Base-by-base conservation (phyloP, 2,329 filamentous ascomycete genomes). In the Hawksworthiomyces lignivorus region DNA sequence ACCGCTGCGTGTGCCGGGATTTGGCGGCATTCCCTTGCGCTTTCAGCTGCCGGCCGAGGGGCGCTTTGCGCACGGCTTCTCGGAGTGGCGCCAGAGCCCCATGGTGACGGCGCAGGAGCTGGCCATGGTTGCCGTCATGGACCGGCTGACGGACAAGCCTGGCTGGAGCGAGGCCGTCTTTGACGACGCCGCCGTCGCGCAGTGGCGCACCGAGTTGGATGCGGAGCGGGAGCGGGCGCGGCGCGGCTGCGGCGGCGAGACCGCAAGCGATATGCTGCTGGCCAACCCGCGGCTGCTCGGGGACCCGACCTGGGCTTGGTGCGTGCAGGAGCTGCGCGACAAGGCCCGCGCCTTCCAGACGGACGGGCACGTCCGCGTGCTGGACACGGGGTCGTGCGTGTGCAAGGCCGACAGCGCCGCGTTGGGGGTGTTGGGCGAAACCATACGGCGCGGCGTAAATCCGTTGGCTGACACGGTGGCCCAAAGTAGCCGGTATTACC, bases 291-390 rank as follows among this genome's bases (percentile, higher is more conserved):
- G 30, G 17, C 11, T 40, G 29, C 11, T 34, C 21, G 27, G 24
- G 28, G 30, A 15, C 38, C 33, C 18, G 30, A 34, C 38, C 9
- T 34, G 29, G 29, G 29, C 21, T 10, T 40, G 38, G 38, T 33
- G 30, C 17, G 30, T 40, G 20, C 29, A 33, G 22, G 30, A 40
- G 30, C 30, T 40, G 4, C 30, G 30, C 10, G 38, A 40, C 29
- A 40, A 40, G 28, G 38, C 30, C 38, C 15, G 26, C 30, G 12
- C 20, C 22, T 40, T 26, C 38, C 33, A 40, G 22, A 20, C 33
- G 21, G 10, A 33, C 5, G n/a, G 21, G 15, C 15, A 28, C 21
- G 12, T 36, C 9, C 34, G 34, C n/a, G 34, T 36, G 5, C 15
- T 36, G 22, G 34, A 36, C 15, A 36, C 34, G 14, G 34, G 34